A percentile compares a stretch with the other conserved stretches of the same genome.
phyloP scores from a whole-genome alignment of 352 stramenopile genomes.

The Phytophthora cryptogea region DNA sequence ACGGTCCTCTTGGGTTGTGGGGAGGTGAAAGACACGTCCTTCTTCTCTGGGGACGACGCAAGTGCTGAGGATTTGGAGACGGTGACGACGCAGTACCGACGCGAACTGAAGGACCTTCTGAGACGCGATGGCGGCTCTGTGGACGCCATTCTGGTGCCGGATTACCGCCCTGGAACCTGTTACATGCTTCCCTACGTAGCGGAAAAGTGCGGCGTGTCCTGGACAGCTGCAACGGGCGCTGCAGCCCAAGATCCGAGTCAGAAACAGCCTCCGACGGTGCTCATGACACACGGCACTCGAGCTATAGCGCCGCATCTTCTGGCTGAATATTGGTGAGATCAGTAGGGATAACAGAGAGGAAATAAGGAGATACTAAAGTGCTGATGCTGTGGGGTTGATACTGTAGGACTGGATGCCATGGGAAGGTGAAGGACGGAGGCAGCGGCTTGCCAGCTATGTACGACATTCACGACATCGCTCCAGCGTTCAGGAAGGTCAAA shows the following conservation, averaged over 20 bases:
- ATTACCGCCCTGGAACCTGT: conserved; percentile 70
- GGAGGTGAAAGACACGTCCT: conserved; percentile 33
- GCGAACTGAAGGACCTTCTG: conserved; percentile 61
- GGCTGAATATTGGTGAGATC: conserved; percentile 66
- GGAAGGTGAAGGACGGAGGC: conserved; percentile 48
- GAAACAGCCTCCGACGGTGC: conserved; percentile 46
- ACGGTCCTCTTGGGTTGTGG: conserved; percentile 71
- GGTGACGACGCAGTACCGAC: conserved; percentile 48
- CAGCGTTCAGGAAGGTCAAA: conserved; percentile 57
- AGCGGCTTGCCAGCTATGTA: conserved; percentile 58
- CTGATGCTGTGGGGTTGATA: conserved; percentile 7
- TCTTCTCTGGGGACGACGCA: conserved; percentile 45
- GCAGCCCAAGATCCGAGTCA: conserved; percentile 25
- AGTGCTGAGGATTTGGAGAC: conserved; percentile 37
- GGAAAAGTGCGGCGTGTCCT: conserved; percentile 55
- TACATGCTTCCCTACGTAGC: conserved; percentile 79
- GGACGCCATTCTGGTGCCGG: conserved; percentile 61
- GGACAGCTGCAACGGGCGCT: conserved; percentile 4
- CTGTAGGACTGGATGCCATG: conserved; percentile 46
- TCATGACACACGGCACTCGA: conserved; percentile 81
- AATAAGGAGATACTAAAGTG: background rate
- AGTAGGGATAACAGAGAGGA: background rate
- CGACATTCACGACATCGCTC: conserved; percentile 59
- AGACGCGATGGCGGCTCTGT: conserved; percentile 47
- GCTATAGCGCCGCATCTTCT: conserved; percentile 74